Base-by-base conservation (phyloP, 1,284 basidiomycete species). In the Golubevia pallescens region DNA sequence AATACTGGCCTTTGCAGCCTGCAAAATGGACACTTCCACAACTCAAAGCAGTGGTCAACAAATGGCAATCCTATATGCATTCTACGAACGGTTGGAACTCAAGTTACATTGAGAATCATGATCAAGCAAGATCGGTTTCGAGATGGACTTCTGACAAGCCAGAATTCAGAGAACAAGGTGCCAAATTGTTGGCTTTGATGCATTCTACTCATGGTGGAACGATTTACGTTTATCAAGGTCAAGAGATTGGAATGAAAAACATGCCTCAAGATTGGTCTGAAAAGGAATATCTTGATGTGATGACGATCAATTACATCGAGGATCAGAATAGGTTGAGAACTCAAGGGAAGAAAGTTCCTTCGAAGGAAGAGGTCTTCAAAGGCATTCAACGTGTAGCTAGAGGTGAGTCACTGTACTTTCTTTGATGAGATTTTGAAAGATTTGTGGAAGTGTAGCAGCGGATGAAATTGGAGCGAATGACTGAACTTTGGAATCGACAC, bases 141-240 rank as follows among this genome's bases (percentile, higher is more conserved):
- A 88, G 92, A 57, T 92, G 89, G 71, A 90, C 89, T 7, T 88
- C 89, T 70, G 91, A 92, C 77, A 86, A 87, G 0, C 87, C 88
- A 0, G 84, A 88, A 72, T 89, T 89, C 87, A 88, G 91, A 3
- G 81, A 85, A 0, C 75, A 87, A 5, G 90, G 90, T 0, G 91
- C 89, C 7, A 92, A 92, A 79, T 85, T 92, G 81, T 84, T 93
- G 20, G 89, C 90, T 0, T 86, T 91, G 23, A 84, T 92, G 60
- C 88, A 92, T 73, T 86, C 89, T 48, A 89, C 90, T 0, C 88
- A 90, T 60, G 87, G 88, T 1, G 92, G 92, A 1, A 92, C 92
- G 10, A 84, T 91, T 69, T 93, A 90, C 80, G 87, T 93, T 13
- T 92, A 90, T 81, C 91, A 93, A 86, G 91, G 92, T 38, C 63